Evolutionary conservation across 306 rosid species (phyloP), one percentile per base, ranked within the genome.

Genomic region (Quercus rubra): DNA sequence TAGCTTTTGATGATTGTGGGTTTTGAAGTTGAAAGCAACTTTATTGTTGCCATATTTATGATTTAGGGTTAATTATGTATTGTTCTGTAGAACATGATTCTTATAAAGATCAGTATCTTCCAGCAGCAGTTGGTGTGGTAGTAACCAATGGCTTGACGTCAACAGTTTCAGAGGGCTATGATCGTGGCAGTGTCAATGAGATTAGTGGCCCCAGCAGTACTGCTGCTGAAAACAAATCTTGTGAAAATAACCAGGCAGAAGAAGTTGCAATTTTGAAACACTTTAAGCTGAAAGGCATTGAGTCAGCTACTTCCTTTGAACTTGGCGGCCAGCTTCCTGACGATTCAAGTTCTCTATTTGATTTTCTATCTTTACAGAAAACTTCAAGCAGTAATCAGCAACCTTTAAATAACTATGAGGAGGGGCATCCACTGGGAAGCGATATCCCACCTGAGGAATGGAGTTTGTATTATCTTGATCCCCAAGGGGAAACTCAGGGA

Each of bases 401-500:
- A 27, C 84, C 70, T 79, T 19, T 84, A 38, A 90, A 81, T 72
- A 52, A 74, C 74, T 75, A 86, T 70, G 89, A 85, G 81, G 80
- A 72, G 59, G 70, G 64, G 23, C 76, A 81, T 76, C 35, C 64
- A 1, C 57, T 54, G 9, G 91, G 79, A 81, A 87, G 78, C 77
- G 84, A 78, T 52, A 33, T 78, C 27, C 52, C 74, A 67, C 88
- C 72, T 6, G 95, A 91, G 84, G 92, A 91, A 75, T 85, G 87
- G 80, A 87, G 91, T 82, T 82, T 91, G 86, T 91, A 90, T 81
- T 91, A 91, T 79, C 85, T 88, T 74, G 95, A 91, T 28, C 95
- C 95, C 58, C 91, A 91, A 80, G 92, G 95, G 64, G 74, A 56
- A 58, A 78, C 80, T 73, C 95, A 91, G 77, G 95, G 95, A 64